A percentile compares a stretch with the other conserved stretches of the same genome.
Evolutionary conservation across 805 yeast genomes (phyloP).

Genomic region (Kurtzmaniella fragi): DNA sequence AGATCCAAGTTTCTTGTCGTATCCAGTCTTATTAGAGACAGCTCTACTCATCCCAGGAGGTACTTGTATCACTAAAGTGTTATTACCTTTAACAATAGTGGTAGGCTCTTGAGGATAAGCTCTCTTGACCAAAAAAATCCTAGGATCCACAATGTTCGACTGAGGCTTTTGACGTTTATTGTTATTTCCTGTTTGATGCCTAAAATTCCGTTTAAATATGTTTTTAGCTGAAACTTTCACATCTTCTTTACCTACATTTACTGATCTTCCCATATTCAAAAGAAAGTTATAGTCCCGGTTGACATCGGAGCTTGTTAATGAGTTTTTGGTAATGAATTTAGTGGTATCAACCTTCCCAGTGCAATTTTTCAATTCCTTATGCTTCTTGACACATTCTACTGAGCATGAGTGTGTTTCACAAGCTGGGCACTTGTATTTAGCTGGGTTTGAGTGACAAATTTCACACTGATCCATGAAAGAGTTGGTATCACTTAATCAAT

Average conservation of each 20-base stretch:
- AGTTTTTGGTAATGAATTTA: slow-evolving; percentile 45
- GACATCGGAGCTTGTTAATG: slow-evolving; percentile 40
- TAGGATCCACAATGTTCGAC: slow-evolving; percentile 15
- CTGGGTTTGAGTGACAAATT: slow-evolving; percentile 29
- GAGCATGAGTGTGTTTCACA: slow-evolving; percentile 68
- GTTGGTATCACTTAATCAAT: too few relatives aligned
- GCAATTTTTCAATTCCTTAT: slow-evolving; percentile 60
- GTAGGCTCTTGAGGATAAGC: slow-evolving; percentile 22
- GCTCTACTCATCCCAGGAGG: slow-evolving; percentile 77
- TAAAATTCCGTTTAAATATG: slow-evolving; percentile 28
- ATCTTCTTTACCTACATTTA: slow-evolving; percentile 57
- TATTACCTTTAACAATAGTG: slow-evolving; percentile 45
- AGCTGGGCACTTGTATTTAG: slow-evolving; percentile 78
- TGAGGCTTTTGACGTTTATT: slow-evolving; percentile 18
- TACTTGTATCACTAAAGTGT: slow-evolving; percentile 56
- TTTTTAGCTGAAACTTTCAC: slow-evolving; percentile 36
- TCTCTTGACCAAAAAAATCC: slow-evolving; percentile 16
- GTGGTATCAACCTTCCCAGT: slow-evolving; percentile 63
- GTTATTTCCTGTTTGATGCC: slow-evolving; percentile 7
- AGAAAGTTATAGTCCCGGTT: slow-evolving; percentile 84
- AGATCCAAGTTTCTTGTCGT: slow-evolving; percentile 55
- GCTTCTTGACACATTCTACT: slow-evolving; percentile 62
- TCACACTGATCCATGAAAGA: slow-evolving; percentile 15
- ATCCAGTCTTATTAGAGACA: slow-evolving; percentile 57
- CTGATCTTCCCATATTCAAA: slow-evolving; percentile 50